Evolutionary conservation across 2,329 filamentous ascomycete species (phyloP).

Genomic region (Alternaria triticimaculans): DNA sequence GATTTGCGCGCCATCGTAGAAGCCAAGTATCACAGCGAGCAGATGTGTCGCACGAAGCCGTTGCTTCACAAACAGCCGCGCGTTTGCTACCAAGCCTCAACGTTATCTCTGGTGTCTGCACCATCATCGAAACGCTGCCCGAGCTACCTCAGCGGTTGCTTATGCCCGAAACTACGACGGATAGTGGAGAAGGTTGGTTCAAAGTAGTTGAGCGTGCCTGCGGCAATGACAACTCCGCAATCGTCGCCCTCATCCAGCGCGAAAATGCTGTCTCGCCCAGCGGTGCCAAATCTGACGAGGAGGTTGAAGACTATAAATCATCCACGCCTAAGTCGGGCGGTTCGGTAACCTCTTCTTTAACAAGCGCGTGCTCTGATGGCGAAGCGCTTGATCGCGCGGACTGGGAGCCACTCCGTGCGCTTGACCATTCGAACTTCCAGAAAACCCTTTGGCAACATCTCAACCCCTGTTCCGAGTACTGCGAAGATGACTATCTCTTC

Average conservation of each 20-base stretch:
- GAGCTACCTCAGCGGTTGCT: not conserved
- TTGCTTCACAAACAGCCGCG: not conserved
- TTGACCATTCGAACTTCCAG: not conserved
- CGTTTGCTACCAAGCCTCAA: not conserved
- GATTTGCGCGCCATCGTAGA: not conserved
- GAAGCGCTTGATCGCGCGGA: not conserved
- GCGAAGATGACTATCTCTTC: not conserved
- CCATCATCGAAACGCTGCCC: not conserved
- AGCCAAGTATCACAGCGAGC: too few relatives aligned
- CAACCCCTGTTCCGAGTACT: not conserved
- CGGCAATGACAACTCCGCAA: not conserved
- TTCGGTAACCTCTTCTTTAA: not conserved
- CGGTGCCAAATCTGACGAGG: not conserved
- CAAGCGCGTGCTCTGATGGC: not conserved
- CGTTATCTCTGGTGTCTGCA: not conserved
- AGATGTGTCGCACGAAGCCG: not conserved
- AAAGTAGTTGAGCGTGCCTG: not conserved
- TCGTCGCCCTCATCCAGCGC: not conserved
- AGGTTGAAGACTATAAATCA: not conserved
- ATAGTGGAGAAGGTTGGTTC: not conserved
- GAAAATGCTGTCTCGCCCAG: not conserved
- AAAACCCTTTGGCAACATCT: constrained; percentile 20
- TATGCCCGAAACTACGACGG: not conserved
- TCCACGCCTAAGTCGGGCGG: not conserved
- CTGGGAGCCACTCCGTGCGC: not conserved